These are phyloP conservation scores for Encephalitozoon cuniculi DNA, from an alignment of 371 early-diverging fungal genomes.

Conservation along the genomic window DNA sequence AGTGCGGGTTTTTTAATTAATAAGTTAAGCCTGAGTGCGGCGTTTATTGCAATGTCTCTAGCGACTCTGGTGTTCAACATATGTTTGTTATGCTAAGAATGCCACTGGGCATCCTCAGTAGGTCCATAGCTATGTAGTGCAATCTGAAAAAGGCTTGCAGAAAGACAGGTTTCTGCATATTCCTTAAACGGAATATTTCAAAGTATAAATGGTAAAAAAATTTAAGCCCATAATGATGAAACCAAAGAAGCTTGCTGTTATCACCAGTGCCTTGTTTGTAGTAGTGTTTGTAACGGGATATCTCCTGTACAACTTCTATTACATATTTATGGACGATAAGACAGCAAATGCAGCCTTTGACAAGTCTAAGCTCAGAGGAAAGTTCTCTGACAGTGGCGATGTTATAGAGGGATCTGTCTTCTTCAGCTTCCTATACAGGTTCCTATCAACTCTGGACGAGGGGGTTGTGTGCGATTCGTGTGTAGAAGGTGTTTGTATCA, in stretches of 20 bases:
- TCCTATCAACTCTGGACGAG: not conserved
- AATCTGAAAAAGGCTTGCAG: no score
- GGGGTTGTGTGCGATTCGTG: not conserved
- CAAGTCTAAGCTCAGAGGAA: not conserved
- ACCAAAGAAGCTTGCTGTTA: not conserved
- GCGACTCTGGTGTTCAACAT: no score
- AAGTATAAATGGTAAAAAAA: not conserved
- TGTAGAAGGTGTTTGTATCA: not conserved
- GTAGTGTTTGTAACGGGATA: not conserved
- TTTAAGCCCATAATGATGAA: not conserved
- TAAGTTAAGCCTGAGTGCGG: no score
- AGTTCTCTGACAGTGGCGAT: not conserved
- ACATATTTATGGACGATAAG: not conserved
- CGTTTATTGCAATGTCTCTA: no score
- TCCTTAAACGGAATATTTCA: not conserved
- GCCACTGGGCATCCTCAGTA: no score
- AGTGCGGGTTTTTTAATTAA: no score
- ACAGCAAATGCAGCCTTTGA: not conserved
- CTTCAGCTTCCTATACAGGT: not conserved
- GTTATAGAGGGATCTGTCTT: not conserved
- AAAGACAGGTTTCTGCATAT: no score
- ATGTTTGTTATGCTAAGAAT: no score
- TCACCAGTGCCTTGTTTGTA: not conserved
- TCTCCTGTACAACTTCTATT: not conserved
- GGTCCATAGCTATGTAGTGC: no score